Base-by-base conservation (phyloP, 768 basidiomycete genomes). In the Boletus edulis region DNA sequence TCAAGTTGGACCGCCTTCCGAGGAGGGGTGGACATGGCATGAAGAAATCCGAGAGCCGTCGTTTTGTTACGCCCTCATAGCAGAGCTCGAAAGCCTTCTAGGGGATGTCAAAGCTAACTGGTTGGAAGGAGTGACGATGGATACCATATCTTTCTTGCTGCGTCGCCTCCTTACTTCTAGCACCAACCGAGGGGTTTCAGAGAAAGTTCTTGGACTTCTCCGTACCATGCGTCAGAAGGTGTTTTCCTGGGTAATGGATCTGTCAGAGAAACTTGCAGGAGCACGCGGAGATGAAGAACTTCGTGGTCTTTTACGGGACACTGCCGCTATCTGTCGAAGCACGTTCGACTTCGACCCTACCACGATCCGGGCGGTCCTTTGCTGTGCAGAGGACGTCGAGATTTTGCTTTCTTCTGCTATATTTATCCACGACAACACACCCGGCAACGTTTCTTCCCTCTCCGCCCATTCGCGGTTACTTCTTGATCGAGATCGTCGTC, bases 71-170 rank as follows among this genome's bases (percentile, higher is more conserved):
- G 63, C 61, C 1, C 59, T 82, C 4, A 47, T 79, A 2, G 56
- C 42, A 6, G 75, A 76, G 50, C 55, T 77, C 3, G 62, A 69
- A 10, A 56, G 55, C 17, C 61, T 76, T 18, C 29, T 52, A 3
- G 8, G 10, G 24, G 67, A 65, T 20, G 59, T 81, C 24, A 58
- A 67, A 48, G 67, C 51, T 10, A 81, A 76, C 51, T 81, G 80
- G 80, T 57, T 69, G 46, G 67, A 74, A 53, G 62, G 57, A 0
- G 49, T 62, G 9, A 61, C 73, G 0, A 61, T 75, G 52, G 49
- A 64, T 54, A 75, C 68, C 3, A 63, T 73, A 22, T 64, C 70
- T 3, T 51, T 69, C 22, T 55, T 81, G 7, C 61, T 64, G 8
- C 50, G 59, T 56, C 76, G 80, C 9, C 51, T 79, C 5, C 60